Evolutionary conservation across 495 filamentous ascomycete species (phyloP), one percentile per base, ranked within the genome.

Genomic region (Amniculicola lignicola): DNA sequence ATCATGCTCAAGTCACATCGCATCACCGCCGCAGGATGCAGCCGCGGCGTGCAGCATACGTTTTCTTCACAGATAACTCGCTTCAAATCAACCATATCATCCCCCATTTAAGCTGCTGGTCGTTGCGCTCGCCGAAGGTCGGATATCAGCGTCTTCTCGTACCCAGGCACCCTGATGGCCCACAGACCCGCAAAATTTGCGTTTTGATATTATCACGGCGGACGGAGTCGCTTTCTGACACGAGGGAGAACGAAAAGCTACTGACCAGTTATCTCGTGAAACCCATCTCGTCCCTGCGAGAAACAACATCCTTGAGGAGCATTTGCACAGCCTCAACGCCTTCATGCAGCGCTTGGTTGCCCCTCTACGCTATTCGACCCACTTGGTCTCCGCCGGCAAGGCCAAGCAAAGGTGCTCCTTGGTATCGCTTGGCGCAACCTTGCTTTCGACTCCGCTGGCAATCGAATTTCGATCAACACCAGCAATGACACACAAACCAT

Each of bases 271-370:
- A 5, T 14, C 33, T 27, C 36, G 42, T 48, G 43, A 48, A 47
- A 41, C 19, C 29, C 29, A 47, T 24, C 44, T 16, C 15, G 29
- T 18, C 23, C n/a, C 14, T 3, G 16, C 31, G n/a, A 3, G 22
- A n/a, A n/a, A n/a, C n/a, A 19, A 4, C 23, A 19, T 18, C 41
- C 31, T 18, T 46, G 27, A n/a, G 25, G 6, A 19, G n/a, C 25
- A 22, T 21, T 27, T 25, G 38, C 57, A 60, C 57, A 60, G 57
- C 57, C 57, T 54, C 57, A 60, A 43, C 57, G 57, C 57, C 57
- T 48, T 44, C 57, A 47, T 43, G 51, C 57, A 54, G 4, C 40
- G 12, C 54, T 7, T 36, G 22, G 10, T 22, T 37, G 7, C 25
- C n/a, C 11, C 50, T 49, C 57, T 37, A 28, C 29, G 38, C 47